Evolutionary conservation across 805 yeast species (phyloP).

Genomic region (Yarrowia keelungensis): DNA sequence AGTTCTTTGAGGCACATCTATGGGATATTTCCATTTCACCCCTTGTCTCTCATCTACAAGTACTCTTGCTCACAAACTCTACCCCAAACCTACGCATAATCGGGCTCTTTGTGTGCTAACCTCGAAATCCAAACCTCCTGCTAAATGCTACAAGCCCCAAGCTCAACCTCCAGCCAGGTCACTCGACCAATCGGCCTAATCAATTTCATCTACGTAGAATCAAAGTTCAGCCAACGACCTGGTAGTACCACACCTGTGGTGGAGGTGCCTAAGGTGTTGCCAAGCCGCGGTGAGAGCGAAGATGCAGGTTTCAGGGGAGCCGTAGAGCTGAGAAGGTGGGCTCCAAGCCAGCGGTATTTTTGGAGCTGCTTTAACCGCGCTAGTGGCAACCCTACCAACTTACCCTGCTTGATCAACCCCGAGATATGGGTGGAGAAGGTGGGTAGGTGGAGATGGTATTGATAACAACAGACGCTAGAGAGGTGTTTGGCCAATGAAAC

Average conservation of each 20-base stretch:
- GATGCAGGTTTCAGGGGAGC: slow-evolving; percentile 9
- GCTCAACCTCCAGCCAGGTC: background rate
- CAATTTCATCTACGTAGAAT: background rate
- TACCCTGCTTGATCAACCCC: slow-evolving; percentile 1
- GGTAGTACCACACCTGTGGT: background rate
- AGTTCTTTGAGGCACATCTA: no score
- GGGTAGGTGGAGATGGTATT: background rate
- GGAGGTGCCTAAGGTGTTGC: slow-evolving; percentile 2
- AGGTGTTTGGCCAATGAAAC: background rate
- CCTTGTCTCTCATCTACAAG: background rate
- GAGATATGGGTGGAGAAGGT: background rate
- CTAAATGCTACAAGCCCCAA: background rate
- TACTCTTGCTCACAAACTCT: slow-evolving; percentile 5
- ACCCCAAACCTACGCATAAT: background rate
- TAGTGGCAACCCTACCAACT: background rate
- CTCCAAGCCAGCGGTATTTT: background rate
- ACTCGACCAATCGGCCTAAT: slow-evolving; percentile 16
- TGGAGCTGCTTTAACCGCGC: background rate
- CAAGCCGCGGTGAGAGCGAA: background rate
- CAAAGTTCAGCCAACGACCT: background rate
- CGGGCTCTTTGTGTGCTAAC: background rate
- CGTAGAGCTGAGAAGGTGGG: background rate
- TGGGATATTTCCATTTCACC: no score
- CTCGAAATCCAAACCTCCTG: background rate
- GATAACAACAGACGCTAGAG: background rate